Evolutionary conservation across 2,329 filamentous ascomycete species (phyloP), one percentile per base, ranked within the genome.

Genomic region (Mollisiaceae sp.): DNA sequence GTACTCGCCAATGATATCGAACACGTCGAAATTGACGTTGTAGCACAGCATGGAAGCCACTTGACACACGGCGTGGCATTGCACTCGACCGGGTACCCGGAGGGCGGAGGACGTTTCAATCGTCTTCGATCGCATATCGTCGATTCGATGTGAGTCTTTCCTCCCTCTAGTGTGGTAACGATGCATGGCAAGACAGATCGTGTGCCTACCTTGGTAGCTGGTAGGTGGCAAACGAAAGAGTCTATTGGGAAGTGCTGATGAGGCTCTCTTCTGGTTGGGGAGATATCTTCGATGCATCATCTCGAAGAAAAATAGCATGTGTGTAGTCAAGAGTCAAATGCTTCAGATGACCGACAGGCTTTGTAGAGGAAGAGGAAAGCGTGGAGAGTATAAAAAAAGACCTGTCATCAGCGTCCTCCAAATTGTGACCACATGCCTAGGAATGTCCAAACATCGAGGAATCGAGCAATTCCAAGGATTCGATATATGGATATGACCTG

Each of bases 11-110:
- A 54, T 54, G 50, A 32, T 12, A 50, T 12, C 8, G 50, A 32
- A 12, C 6, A 35, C 14, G 14, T 24, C 50, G 32, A 35, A 35
- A 32, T 4, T 4, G 22, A 9, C 11, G 22, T 4, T 50, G 45
- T 50, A 50, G n/a, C 45, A 24, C 45, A 20, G 22, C n/a, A 50
- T 6, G 11, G 14, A 36, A 50, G 54, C 58, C 59, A 39, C 14
- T 14, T 36, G 47, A 35, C 38, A 45, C 62, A 61, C 63, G 52
- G 27, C 35, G 36, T 54, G 24, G 15, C 15, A 24, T 27, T 41
- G 41, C 20, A 47, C 27, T 32, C 27, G 45, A 56, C 60, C 64
- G 50, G 63, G 54, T 65, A 65, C 9, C 61, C 63, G 63, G 63
- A 35, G 14, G 20, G 20, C n/a, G n/a, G 38, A n/a, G 56, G 36